Base-by-base conservation (phyloP, 2,329 filamentous ascomycete species). In the Xylaria hypoxylon region DNA sequence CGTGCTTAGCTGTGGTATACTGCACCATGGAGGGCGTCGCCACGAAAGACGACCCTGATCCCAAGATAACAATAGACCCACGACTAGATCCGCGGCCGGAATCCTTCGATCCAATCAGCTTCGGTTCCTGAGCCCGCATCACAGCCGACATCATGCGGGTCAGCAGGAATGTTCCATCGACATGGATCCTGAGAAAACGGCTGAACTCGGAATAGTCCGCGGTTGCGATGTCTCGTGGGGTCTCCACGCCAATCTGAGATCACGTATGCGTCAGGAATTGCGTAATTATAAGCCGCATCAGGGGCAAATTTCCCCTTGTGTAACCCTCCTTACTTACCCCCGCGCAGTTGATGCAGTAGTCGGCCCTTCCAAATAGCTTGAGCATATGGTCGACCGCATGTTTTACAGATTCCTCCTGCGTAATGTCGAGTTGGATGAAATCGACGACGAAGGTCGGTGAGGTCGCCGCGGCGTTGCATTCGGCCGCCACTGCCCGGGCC, bases 311-410 rank as follows among this genome's bases (percentile, higher is more conserved):
- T 40, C n/a, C n/a, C 35, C 7, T 28, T 31, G 28, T 19, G 33
- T 17, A 40, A 13, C 35, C 26, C 4, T 6, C 15, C 10, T 15
- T 13, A 40, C 53, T 51, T 26, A 64, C 61, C 13, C 61, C 61
- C 5, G 45, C 61, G 19, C 17, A 51, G 40, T 59, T 58, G 11
- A 58, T 31, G 28, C 67, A 71, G 22, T 72, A 73, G 28, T 72
- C 72, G 3, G 71, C 47, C 2, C 71, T 65, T 7, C 57, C 62
- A 33, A 70, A 68, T 2, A n/a, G 13, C n/a, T 60, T 22, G 11
- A 48, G 31, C 31, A 42, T 57, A 5, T 56, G 13, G 2, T 22
- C 31, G 2, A 57, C 13, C 24, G 44, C 19, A 48, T 45, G 38
- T 52, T 28, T 26, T 31, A 58, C 47, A 5, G 61, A 59, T 5